Base-by-base conservation (phyloP, 108 stramenopile species). In the Asterionellopsis glacialis region DNA sequence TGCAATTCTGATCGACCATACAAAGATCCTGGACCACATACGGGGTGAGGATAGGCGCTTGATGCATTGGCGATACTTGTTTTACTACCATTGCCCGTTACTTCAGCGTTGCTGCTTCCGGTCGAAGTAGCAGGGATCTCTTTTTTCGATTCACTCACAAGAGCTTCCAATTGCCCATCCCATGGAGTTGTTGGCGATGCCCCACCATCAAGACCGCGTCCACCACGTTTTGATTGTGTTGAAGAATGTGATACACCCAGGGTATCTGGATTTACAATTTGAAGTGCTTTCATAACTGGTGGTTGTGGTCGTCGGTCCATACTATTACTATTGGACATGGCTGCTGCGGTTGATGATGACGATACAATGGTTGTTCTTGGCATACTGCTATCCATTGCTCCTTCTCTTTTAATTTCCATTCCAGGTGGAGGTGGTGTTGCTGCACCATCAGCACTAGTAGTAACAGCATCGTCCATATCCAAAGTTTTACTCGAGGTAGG, bases 251-350 rank as follows among this genome's bases (percentile, higher is more conserved):
- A 60, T 12, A 75, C 74, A 44, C 73, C 77, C 41, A 93, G 51
- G 26, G 57, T 55, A 55, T 90, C 88, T 43, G 92, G 92, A 70
- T 93, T 93, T 7, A 93, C 77, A 73, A 93, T 93, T 59, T 93
- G 91, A 52, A 93, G 63, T 25, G 78, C 80, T 28, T 66, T 67
- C 19, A 48, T 21, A 1, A 21, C 9, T 11, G 43, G 43, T 44
- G 11, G 12, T 48, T 48, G 47, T 16, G 47, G 47, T 48, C 4
- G 21, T 9, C 47, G 2, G 47, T 16, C 47, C 21, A 48, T 21
- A 1, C 47, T 21, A 48, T 21, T 21, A 44, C 12, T 44, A 33
- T 33, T 33, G 33, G 33, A 33, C 33, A 33, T 5, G 19, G 45
- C 16, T 19, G 18, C 45, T 21, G 6, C 16, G 2, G n/a, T 9